phyloP scores from a whole-genome alignment of 2,329 filamentous ascomycete species.

The Calonectria montana region DNA sequence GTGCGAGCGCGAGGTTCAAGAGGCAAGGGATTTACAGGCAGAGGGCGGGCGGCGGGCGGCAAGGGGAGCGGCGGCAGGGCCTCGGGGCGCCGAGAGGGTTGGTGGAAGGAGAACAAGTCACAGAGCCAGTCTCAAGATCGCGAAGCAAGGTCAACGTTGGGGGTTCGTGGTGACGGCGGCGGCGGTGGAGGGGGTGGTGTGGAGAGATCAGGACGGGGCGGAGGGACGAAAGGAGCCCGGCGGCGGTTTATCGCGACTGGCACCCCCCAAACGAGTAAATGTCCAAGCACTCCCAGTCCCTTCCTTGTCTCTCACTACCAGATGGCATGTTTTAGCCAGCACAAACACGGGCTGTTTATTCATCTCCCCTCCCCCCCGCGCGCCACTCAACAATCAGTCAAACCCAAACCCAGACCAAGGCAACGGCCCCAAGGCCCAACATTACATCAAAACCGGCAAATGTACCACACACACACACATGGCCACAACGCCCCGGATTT shows the following conservation, averaged over 20 bases:
- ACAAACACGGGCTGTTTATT: neutral
- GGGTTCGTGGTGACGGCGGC: neutral
- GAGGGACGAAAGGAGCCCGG: conserved; percentile 19
- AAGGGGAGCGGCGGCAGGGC: neutral
- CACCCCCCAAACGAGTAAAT: neutral
- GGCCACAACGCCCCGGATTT: neutral
- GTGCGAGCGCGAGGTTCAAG: neutral
- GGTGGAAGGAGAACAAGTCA: neutral
- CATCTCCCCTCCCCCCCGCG: neutral
- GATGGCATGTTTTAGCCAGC: neutral
- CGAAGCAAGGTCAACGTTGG: neutral
- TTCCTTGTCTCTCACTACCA: neutral
- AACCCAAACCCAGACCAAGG: neutral
- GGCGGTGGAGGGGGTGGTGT: conserved; percentile 13
- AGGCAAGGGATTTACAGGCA: neutral
- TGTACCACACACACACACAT: neutral
- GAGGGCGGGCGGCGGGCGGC: neutral
- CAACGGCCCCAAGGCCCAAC: neutral
- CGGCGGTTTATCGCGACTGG: conserved; percentile 17
- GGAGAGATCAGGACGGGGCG: neutral
- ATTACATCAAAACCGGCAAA: neutral
- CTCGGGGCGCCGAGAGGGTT: neutral
- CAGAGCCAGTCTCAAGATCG: neutral
- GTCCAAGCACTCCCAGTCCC: neutral
- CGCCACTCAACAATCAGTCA: neutral